These are phyloP conservation scores for Starmerella lactis-condensi DNA, from an alignment of 805 yeast species.

Conservation along the genomic window DNA sequence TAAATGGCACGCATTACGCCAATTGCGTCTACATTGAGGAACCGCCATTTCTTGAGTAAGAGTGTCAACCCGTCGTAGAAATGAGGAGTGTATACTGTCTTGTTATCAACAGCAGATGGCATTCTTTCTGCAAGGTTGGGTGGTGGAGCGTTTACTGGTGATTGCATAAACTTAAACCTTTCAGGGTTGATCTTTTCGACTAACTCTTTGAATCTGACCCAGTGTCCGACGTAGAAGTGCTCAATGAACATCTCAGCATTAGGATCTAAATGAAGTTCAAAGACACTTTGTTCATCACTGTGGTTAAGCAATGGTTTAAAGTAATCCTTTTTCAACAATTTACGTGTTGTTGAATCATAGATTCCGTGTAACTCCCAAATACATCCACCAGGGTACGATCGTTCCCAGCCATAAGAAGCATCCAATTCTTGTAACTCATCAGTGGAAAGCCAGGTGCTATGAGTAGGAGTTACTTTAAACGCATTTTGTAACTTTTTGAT, in stretches of 20 bases:
- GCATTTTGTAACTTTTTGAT: constrained; percentile 43
- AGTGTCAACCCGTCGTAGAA: constrained; percentile 89
- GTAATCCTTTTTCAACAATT: constrained; percentile 29
- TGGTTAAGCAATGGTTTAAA: constrained; percentile 21
- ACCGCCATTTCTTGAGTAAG: constrained; percentile 76
- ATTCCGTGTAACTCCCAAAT: constrained; percentile 66
- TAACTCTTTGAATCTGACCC: constrained; percentile 30
- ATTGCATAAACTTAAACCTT: constrained; percentile 48
- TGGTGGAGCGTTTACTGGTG: constrained; percentile 64
- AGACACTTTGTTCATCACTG: constrained; percentile 1
- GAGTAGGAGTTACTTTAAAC: constrained; percentile 43
- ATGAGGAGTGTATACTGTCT: constrained; percentile 56
- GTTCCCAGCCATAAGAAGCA: constrained; percentile 46
- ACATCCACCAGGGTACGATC: constrained; percentile 70
- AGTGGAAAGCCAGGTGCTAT: constrained; percentile 41
- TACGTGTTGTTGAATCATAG: constrained; percentile 37
- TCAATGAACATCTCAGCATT: constrained; percentile 31
- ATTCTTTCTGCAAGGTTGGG: constrained; percentile 46
- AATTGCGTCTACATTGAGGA: constrained; percentile 69
- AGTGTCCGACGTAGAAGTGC: constrained; percentile 44
- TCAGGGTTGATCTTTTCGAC: constrained; percentile 31
- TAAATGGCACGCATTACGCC: constrained; percentile 73
- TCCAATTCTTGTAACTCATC: constrained; percentile 33
- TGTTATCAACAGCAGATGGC: constrained; percentile 27
- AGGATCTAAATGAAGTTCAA: too few species aligned